These are phyloP conservation scores for Alternaria consortialis DNA, from an alignment of 2,329 filamentous ascomycete species.

Conservation along the genomic window DNA sequence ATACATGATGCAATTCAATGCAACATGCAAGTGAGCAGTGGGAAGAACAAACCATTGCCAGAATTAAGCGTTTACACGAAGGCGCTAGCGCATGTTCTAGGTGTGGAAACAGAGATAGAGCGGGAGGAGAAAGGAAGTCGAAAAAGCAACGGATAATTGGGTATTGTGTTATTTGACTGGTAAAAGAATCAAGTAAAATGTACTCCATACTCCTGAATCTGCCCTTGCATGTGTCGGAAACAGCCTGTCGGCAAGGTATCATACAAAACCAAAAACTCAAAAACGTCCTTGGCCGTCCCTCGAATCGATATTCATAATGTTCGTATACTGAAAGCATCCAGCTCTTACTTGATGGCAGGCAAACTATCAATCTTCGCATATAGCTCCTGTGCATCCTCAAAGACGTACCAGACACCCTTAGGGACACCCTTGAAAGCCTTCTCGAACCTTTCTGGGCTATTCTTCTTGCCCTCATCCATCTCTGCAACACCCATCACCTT, in stretches of 20 bases:
- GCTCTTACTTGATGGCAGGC: constrained; percentile 26
- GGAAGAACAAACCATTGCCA: neutral
- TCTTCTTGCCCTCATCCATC: constrained; percentile 77
- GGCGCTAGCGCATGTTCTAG: neutral
- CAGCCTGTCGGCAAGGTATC: neutral
- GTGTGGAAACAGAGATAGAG: neutral
- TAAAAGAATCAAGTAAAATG: neutral
- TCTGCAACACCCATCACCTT: constrained; percentile 80
- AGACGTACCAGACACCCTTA: constrained; percentile 77
- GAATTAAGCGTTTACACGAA: too few species aligned
- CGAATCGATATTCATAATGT: neutral
- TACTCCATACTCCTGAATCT: neutral
- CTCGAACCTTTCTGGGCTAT: constrained; percentile 74
- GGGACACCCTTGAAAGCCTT: constrained; percentile 82
- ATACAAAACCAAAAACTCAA: neutral
- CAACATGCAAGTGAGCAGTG: neutral
- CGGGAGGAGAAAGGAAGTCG: neutral
- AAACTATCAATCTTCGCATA: constrained; percentile 51
- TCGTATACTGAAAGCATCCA: neutral
- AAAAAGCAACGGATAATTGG: neutral
- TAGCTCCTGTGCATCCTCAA: constrained; percentile 76
- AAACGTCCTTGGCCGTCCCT: neutral
- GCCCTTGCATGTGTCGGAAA: neutral
- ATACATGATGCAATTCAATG: neutral
- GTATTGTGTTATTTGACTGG: constrained; percentile 1